phyloP scores from a whole-genome alignment of 768 basidiomycete genomes.

The Termitomyces sp. region DNA sequence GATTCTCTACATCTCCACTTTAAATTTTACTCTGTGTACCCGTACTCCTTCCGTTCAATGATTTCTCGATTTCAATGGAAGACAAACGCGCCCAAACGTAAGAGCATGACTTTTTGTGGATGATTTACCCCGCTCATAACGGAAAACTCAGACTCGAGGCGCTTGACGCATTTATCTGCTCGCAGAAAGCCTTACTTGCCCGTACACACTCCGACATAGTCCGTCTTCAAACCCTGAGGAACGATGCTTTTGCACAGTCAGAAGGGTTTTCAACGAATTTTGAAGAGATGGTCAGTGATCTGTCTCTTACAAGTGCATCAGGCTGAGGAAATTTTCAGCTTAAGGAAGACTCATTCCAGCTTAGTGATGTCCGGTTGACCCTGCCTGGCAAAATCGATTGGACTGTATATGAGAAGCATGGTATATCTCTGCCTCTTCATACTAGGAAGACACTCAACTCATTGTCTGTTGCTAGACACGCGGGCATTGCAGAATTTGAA shows the following conservation, averaged over 20 bases:
- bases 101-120: slow-evolving; percentile 5
- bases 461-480: slow-evolving; percentile 36
- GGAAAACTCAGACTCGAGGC: slow-evolving; percentile 45
- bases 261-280: slow-evolving; percentile 25
- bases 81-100: slow-evolving; percentile 32
- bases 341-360: slow-evolving; percentile 14
- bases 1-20: neutral
- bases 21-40: neutral
- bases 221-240: slow-evolving; percentile 40
- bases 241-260: slow-evolving; percentile 28
- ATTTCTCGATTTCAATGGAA: slow-evolving; percentile 25
- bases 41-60: slow-evolving; percentile 10
- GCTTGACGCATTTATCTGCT: slow-evolving; percentile 59
- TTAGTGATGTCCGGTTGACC: slow-evolving; percentile 39
- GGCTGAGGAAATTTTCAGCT: slow-evolving; percentile 1
- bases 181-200: slow-evolving; percentile 53
- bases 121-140: neutral
- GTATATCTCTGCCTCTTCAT: slow-evolving; percentile 29
- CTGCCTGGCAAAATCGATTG: slow-evolving; percentile 55
- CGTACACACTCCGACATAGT: slow-evolving; percentile 61
- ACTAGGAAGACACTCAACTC: neutral
- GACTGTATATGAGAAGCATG: slow-evolving; percentile 49
- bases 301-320: neutral
- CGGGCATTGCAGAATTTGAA: slow-evolving; percentile 45
- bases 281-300: slow-evolving; percentile 25